These are phyloP conservation scores for Monosporozyma yasuniensis DNA, from an alignment of 805 yeast genomes.

Conservation along the genomic window DNA sequence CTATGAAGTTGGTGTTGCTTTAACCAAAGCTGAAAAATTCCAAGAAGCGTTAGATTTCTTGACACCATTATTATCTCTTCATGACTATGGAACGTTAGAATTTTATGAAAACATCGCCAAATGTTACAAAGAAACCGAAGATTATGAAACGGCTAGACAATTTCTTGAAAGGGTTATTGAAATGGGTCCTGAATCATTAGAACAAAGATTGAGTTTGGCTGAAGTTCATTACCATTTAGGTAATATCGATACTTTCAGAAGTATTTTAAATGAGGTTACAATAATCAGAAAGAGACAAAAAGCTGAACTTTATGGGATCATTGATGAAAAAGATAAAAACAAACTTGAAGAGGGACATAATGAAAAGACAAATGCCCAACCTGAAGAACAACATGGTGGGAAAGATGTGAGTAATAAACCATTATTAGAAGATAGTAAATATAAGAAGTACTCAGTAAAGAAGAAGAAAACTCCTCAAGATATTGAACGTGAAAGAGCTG, in stretches of 20 bases:
- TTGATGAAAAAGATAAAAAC: slow-evolving; percentile 1
- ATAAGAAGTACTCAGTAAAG: slow-evolving; percentile 19
- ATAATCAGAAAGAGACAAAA: slow-evolving; percentile 31
- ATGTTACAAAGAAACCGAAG: slow-evolving; percentile 67
- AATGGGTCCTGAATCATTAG: slow-evolving; percentile 54
- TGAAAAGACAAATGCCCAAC: neutral
- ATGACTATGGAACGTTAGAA: slow-evolving; percentile 44
- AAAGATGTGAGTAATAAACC: slow-evolving; percentile 17
- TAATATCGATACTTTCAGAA: slow-evolving; percentile 47
- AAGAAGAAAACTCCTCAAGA: slow-evolving; percentile 28
- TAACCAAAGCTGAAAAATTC: slow-evolving; percentile 60
- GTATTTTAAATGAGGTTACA: slow-evolving; percentile 45
- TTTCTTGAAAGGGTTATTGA: slow-evolving; percentile 50
- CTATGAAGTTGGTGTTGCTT: slow-evolving; percentile 63
- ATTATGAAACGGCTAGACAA: slow-evolving; percentile 53
- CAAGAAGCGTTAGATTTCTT: slow-evolving; percentile 70
- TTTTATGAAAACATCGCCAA: slow-evolving; percentile 50
- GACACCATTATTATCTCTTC: slow-evolving; percentile 45
- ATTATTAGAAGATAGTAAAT: slow-evolving; percentile 26
- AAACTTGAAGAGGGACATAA: neutral
- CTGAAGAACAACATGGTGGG: neutral
- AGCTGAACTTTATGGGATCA: slow-evolving; percentile 13
- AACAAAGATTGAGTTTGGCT: slow-evolving; percentile 67
- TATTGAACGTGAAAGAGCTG: slow-evolving; percentile 38
- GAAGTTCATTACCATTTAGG: slow-evolving; percentile 68